Evolutionary conservation across 352 stramenopile genomes (phyloP).

Genomic region (Bremia lactucae): DNA sequence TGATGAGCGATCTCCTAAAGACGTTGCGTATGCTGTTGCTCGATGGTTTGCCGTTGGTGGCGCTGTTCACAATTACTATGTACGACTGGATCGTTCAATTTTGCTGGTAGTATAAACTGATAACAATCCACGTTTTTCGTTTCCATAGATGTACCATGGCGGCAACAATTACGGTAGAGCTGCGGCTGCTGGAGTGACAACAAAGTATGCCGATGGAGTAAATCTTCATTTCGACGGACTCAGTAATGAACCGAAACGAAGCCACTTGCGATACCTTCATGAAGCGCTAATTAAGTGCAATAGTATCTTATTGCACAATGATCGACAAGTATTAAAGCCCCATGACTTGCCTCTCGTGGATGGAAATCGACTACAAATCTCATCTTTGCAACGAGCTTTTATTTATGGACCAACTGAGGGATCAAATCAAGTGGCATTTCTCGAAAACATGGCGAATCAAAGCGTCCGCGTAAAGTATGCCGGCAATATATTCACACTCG

Average conservation of each 20-base stretch:
- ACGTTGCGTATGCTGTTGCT: constrained; percentile 50
- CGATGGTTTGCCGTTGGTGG: constrained; percentile 60
- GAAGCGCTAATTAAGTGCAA: constrained; percentile 46
- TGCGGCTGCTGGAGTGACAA: constrained; percentile 52
- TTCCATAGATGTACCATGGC: constrained; percentile 56
- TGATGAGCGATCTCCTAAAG: constrained; percentile 35
- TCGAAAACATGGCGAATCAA: constrained; percentile 37
- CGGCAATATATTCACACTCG: constrained; percentile 25
- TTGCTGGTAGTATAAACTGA: neutral
- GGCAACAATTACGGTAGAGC: constrained; percentile 64
- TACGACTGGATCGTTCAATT: constrained; percentile 13
- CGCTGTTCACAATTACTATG: constrained; percentile 61
- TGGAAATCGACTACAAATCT: neutral
- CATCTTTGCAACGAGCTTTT: constrained; percentile 31
- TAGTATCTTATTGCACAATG: constrained; percentile 30
- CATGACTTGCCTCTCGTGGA: constrained; percentile 11
- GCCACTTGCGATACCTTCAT: constrained; percentile 51
- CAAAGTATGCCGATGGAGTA: constrained; percentile 59
- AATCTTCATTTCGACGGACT: constrained; percentile 56
- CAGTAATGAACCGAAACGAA: constrained; percentile 62
- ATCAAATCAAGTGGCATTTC: constrained; percentile 28
- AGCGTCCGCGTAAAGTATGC: constrained; percentile 26
- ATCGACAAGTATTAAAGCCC: constrained; percentile 40
- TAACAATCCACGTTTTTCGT: constrained; percentile 1
- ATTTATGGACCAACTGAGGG: constrained; percentile 26